A percentile compares a stretch with the other conserved stretches of the same genome.
Evolutionary conservation across 2,329 filamentous ascomycete species (phyloP).

Genomic region (Geosmithia putterillii): DNA sequence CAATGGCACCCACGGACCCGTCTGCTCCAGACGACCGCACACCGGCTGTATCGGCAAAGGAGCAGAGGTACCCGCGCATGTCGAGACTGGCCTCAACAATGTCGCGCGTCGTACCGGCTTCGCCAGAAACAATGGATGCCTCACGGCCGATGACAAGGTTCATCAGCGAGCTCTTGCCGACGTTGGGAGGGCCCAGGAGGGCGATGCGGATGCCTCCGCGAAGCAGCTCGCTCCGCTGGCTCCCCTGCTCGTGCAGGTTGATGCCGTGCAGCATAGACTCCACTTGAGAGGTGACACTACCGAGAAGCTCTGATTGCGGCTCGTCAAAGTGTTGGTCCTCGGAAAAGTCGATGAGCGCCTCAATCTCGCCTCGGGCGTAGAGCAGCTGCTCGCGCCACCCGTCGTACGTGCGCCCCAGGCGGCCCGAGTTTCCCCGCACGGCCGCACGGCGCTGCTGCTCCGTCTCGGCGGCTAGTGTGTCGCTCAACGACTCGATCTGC

Average conservation of each 20-base stretch:
- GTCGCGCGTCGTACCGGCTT: slow-evolving; percentile 89
- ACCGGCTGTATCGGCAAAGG: slow-evolving; percentile 91
- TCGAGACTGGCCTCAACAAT: slow-evolving; percentile 88
- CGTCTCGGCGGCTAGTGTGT: slow-evolving; percentile 58
- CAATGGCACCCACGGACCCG: slow-evolving; percentile 54
- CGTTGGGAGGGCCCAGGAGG: slow-evolving; percentile 83
- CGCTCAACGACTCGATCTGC: slow-evolving; percentile 60
- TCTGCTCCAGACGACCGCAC: slow-evolving; percentile 41
- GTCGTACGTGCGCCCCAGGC: slow-evolving; percentile 67
- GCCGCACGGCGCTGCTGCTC: slow-evolving; percentile 87
- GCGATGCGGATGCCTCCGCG: slow-evolving; percentile 77
- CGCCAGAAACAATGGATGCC: slow-evolving; percentile 85
- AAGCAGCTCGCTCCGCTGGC: slow-evolving; percentile 71
- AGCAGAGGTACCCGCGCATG: slow-evolving; percentile 78
- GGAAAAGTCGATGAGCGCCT: slow-evolving; percentile 92
- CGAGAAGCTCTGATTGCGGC: slow-evolving; percentile 58
- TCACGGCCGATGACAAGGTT: slow-evolving; percentile 84
- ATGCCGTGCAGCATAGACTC: slow-evolving; percentile 49
- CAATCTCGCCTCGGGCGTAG: slow-evolving; percentile 76
- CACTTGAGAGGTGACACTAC: slow-evolving; percentile 56
- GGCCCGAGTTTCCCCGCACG: slow-evolving; percentile 61
- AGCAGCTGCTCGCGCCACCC: slow-evolving; percentile 67
- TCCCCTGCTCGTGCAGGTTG: slow-evolving; percentile 58
- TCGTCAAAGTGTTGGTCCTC: slow-evolving; percentile 98
- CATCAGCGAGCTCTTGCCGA: slow-evolving; percentile 86